phyloP scores from a whole-genome alignment of 352 stramenopile species.

The Pythium myriotylum region DNA sequence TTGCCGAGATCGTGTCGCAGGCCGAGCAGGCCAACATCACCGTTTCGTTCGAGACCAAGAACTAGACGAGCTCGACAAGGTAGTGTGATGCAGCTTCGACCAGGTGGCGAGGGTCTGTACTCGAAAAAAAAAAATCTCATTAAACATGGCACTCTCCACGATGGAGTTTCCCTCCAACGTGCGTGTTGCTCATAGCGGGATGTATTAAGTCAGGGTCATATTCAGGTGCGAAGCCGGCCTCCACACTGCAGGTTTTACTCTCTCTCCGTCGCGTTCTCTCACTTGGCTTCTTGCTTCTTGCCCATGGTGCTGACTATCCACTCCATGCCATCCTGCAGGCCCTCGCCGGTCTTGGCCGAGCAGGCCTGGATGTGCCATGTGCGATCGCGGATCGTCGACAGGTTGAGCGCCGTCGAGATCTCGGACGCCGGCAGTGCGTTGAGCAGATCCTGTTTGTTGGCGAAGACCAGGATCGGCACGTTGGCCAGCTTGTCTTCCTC shows the following conservation, averaged over 20 bases:
- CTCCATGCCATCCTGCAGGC: constrained; percentile 88
- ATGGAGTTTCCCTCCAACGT: no score
- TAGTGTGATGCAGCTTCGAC: neutral
- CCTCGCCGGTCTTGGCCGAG: constrained; percentile 90
- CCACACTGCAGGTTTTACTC: no score
- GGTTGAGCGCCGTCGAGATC: constrained; percentile 91
- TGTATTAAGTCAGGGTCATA: no score
- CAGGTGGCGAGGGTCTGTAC: neutral
- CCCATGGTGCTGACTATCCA: constrained; percentile 86
- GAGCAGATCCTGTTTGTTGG: constrained; percentile 97
- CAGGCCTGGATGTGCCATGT: constrained; percentile 92
- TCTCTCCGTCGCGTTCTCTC: constrained; percentile 13
- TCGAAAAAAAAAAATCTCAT: no score
- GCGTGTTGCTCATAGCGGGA: no score
- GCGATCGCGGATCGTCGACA: constrained; percentile 87
- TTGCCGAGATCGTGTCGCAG: constrained; percentile 80
- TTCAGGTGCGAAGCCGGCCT: no score
- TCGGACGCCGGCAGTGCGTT: constrained; percentile 89
- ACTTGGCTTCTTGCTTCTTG: constrained; percentile 73
- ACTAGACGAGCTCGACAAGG: neutral
- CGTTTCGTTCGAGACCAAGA: constrained; percentile 65
- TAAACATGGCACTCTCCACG: neutral
- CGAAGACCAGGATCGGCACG: constrained; percentile 94
- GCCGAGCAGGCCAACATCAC: constrained; percentile 72
- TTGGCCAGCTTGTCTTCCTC: constrained; percentile 94